Percentiles rank a stretch among this genome's conserved stretches.
phyloP scores from a whole-genome alignment of 306 rosid genomes.

The Coriaria nepalensis region DNA sequence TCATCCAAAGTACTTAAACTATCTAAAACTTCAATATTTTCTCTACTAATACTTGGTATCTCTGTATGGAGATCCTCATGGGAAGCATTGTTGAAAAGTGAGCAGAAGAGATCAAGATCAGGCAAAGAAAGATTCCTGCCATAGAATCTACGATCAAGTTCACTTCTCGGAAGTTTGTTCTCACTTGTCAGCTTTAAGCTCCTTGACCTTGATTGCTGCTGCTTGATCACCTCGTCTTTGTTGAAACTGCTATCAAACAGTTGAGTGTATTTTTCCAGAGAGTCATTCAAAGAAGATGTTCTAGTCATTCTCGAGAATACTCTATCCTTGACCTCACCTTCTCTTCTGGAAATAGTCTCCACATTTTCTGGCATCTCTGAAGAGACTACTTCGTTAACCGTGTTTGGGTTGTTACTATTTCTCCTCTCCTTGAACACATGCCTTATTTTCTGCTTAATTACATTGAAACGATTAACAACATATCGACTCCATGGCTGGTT shows the following conservation, averaged over 20 bases:
- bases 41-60: constrained; percentile 20
- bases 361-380: constrained; percentile 22
- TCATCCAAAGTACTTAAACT: constrained; percentile 10
- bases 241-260: constrained; percentile 42
- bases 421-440: constrained; percentile 49
- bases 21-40: constrained; percentile 23
- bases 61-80: constrained; percentile 24
- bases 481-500: constrained; percentile 74
- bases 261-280: constrained; percentile 52
- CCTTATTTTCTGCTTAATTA: constrained; percentile 58
- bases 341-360: constrained; percentile 18
- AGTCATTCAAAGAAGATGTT: constrained; percentile 51
- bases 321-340: constrained; percentile 17
- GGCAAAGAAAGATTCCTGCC: constrained; percentile 76
- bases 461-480: constrained; percentile 61
- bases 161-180: constrained; percentile 26
- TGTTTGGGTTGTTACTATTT: constrained; percentile 25
- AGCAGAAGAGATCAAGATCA: constrained; percentile 45
- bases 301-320: constrained; percentile 21
- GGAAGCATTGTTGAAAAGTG: constrained; percentile 45
- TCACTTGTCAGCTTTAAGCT: constrained; percentile 53
- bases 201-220: constrained; percentile 22
- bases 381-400: constrained; percentile 11
- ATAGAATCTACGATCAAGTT: constrained; percentile 22
- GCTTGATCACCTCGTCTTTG: constrained; percentile 31